Percentiles rank a stretch among this genome's conserved stretches.
These are phyloP conservation scores for Cryptococcus sp. DNA, from an alignment of 1,284 basidiomycete genomes.

Conservation along the genomic window DNA sequence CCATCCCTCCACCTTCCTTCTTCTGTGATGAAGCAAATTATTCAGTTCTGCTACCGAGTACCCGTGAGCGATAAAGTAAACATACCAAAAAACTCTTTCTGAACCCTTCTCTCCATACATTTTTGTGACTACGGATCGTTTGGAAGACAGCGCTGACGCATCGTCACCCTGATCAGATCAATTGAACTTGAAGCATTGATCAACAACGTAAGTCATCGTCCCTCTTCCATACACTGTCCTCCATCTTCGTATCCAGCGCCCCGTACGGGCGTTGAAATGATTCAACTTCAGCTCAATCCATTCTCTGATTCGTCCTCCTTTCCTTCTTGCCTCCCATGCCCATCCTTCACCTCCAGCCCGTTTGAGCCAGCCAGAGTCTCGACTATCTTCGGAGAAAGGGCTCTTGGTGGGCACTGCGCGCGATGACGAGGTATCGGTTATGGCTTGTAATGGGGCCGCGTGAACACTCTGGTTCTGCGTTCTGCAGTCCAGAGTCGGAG, in stretches of 20 bases:
- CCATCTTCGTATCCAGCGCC: background rate
- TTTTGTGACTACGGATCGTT: background rate
- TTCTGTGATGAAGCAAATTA: conserved; percentile 39
- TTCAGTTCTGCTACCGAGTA: conserved; percentile 52
- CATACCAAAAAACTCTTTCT: conserved; percentile 45
- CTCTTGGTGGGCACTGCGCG: conserved; percentile 6
- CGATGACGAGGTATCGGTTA: conserved; percentile 22
- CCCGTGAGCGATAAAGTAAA: conserved; percentile 46
- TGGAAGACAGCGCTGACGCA: conserved; percentile 7
- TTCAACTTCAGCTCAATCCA: conserved; percentile 52
- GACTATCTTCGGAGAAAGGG: conserved; percentile 13
- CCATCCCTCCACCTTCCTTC: conserved; percentile 3
- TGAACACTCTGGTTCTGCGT: conserved; percentile 22
- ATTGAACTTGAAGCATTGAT: background rate
- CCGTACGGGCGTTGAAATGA: conserved; percentile 29
- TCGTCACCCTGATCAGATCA: background rate
- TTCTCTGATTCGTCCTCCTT: conserved; percentile 43
- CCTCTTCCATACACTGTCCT: background rate
- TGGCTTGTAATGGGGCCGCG: conserved; percentile 26
- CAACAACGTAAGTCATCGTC: conserved; percentile 10
- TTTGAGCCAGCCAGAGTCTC: conserved; percentile 6
- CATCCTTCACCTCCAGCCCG: conserved; percentile 25
- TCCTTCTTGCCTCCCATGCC: conserved; percentile 21
- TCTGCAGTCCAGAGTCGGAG: conserved; percentile 25
- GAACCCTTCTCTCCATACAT: conserved; percentile 12